Evolutionary conservation across 2,329 filamentous ascomycete genomes (phyloP).

Genomic region (Cercospora brassicicola): DNA sequence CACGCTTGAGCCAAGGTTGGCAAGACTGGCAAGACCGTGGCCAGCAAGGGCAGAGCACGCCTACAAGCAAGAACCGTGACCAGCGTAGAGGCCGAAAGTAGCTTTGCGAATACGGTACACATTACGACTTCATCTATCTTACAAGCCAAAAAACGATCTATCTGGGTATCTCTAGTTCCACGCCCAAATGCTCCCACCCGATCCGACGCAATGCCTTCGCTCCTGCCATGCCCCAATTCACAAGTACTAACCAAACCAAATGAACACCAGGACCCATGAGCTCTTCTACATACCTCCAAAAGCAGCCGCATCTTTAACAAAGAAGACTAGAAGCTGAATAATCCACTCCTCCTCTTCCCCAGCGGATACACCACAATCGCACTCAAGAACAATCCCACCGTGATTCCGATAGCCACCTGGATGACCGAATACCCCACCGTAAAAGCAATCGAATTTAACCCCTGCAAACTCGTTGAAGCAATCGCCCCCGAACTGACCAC

Average conservation of each 20-base stretch:
- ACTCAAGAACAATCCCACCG: constrained; percentile 51
- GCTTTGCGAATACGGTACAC: constrained; percentile 4
- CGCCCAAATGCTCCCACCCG: not conserved
- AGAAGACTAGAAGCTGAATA: constrained; percentile 43
- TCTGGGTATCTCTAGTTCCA: constrained; percentile 11
- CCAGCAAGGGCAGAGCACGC: not conserved
- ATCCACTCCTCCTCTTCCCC: constrained; percentile 49
- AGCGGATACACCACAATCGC: constrained; percentile 53
- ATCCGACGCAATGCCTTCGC: not conserved
- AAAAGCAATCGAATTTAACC: constrained; percentile 48
- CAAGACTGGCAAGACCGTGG: not conserved
- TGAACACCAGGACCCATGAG: not conserved
- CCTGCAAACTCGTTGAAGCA: constrained; percentile 24
- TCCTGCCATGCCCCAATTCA: not conserved
- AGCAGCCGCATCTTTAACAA: not conserved
- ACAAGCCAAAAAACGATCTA: constrained; percentile 11
- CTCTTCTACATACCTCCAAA: not conserved
- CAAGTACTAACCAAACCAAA: not conserved
- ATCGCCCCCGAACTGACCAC: constrained; percentile 43
- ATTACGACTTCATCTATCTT: not conserved
- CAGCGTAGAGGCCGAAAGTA: not conserved
- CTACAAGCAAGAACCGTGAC: not conserved
- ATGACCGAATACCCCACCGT: constrained; percentile 52
- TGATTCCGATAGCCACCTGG: constrained; percentile 55
- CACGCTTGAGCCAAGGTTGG: not conserved